Evolutionary conservation across 1,139 yeast genomes (phyloP), one percentile per base, ranked within the genome.

Genomic region (Zygosaccharomyces pseudobailii): DNA sequence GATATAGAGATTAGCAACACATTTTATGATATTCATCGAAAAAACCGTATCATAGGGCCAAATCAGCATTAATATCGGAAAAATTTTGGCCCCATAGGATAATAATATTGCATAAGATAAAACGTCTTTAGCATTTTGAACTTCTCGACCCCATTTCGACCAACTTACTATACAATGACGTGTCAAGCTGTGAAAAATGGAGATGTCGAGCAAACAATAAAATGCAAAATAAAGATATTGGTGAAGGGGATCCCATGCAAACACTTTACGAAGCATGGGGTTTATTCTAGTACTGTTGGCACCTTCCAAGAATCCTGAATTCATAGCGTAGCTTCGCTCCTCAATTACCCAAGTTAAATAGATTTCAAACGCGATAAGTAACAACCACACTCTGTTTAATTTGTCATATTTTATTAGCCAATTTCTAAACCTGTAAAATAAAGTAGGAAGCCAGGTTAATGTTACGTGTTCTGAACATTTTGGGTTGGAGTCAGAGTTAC

Each of bases 11-110:
- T 77, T 75, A 1, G 87, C 84, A 4, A 84, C 77, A 59, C 80
- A 70, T 48, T 78, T 79, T 25, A 86, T 83, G 13, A 82, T 71
- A 17, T 73, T 71, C 10, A 82, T 76, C 0, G 87, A 84, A 6
- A 84, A 73, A 0, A 86, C 75, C 6, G 87, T 77, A 60, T 92
- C 97, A 61, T 92, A 92, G 1, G 96, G 92, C 99, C 99, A 92
- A 32, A 94, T 90, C 33, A 92, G 73, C 90, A 90, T 90, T 31
- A 92, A 71, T n/a, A 94, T 85, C 0, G 98, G 98, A 53, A 90
- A 84, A 22, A 92, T 72, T 60, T 84, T 87, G 35, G 92, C 82
- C 0, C 88, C 80, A 38, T 87, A 81, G 0, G 97, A 82, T 3
- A 88, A 76, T 39, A 89, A 64, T 1, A 88, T 74, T 0, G 96